Evolutionary conservation across 2,329 filamentous ascomycete species (phyloP), one percentile per base, ranked within the genome.

Genomic region (Allantophomopsis lycopodina): DNA sequence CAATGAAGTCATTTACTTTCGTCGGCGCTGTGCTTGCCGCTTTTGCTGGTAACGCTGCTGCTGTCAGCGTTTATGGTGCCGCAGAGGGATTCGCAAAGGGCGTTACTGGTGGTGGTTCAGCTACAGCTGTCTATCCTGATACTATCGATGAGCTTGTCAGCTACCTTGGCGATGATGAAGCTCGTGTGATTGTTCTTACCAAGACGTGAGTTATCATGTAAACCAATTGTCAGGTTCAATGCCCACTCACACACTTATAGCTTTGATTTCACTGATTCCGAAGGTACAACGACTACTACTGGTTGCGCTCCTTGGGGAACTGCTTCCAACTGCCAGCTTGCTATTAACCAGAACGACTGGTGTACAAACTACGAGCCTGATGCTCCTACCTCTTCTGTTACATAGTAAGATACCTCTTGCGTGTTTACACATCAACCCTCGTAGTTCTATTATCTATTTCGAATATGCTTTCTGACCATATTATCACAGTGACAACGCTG

Each of bases 331-430:
- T 45, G 47, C 23, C 74, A 79, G 61, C 48, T 66, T 32, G 69
- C 74, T 45, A 76, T 79, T 54, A 71, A 77, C 60, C 61, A 72
- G 60, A 58, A 75, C 51, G 51, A 63, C 50, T 74, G 70, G 67
- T 79, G 74, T 56, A 60, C 54, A 4, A 28, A 28, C 23, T 28
- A 28, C 23, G 23, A 28, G 23, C 23, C 23, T 28, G 23, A 28
- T 28, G 23, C 23, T 28, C 23, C 23, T n/a, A n/a, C n/a, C n/a
- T n/a, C n/a, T 28, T 10, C 7, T 3, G 23, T 28, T 12, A 28
- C 23, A 10, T 28, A 28, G 23, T 28, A 28, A 28, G 23, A 6
- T 12, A 28, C n/a, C n/a, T n/a, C n/a, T n/a, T n/a, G n/a, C n/a
- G n/a, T n/a, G n/a, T n/a, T n/a, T n/a, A n/a, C n/a, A n/a, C n/a